Percentiles rank a stretch among this genome's conserved stretches.
phyloP scores from a whole-genome alignment of 2,329 filamentous ascomycete genomes.

The Aureobasidium melanogenum region DNA sequence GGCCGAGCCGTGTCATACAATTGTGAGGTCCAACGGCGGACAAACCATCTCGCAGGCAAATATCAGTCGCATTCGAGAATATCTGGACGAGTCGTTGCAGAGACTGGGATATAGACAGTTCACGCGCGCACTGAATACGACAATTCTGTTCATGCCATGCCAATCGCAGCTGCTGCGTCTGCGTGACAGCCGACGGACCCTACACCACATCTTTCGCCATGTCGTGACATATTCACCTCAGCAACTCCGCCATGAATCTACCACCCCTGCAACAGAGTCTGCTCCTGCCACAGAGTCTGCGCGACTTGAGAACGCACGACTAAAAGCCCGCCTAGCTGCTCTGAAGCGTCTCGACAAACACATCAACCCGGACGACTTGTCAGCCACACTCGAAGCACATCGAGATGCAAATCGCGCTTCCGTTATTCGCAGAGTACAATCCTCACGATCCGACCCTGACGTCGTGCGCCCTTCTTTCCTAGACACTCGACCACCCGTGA shows the following conservation, averaged over 20 bases:
- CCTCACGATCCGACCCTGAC: not conserved
- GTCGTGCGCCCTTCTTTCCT: not conserved
- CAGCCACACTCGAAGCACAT: slow-evolving; percentile 12
- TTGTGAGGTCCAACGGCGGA: not conserved
- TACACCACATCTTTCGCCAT: not conserved
- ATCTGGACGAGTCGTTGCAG: not conserved
- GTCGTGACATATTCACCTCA: not conserved
- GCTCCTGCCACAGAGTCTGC: no score
- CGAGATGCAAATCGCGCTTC: slow-evolving; percentile 5
- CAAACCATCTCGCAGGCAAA: slow-evolving; percentile 5
- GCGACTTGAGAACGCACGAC: not conserved
- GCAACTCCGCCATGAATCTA: not conserved
- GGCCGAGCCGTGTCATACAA: not conserved
- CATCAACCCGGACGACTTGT: slow-evolving; percentile 4
- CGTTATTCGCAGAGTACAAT: not conserved
- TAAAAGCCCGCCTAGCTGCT: not conserved
- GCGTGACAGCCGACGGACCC: slow-evolving; percentile 2
- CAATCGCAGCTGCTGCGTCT: not conserved
- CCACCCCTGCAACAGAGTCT: no score
- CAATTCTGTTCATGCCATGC: slow-evolving; percentile 10
- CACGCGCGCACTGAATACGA: not conserved
- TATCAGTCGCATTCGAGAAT: not conserved
- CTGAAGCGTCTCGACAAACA: not conserved
- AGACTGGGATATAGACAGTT: not conserved
- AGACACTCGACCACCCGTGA: not conserved